Evolutionary conservation across 164 flowering plant species (phyloP).

Genomic region (Platanus orientalis): DNA sequence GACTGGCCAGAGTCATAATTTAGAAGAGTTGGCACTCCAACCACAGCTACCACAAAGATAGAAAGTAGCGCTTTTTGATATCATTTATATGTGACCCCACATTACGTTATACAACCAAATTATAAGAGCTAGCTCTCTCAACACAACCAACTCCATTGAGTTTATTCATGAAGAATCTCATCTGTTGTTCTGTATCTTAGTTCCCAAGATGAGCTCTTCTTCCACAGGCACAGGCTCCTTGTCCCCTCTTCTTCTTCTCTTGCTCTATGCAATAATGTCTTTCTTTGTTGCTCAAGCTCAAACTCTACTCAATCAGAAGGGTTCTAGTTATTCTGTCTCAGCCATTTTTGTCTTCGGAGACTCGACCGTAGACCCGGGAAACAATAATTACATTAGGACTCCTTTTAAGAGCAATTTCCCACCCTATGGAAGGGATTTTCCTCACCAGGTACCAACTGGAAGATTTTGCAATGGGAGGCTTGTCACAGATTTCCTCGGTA

Average conservation of each 20-base stretch:
- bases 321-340: constrained; percentile 18
- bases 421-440: constrained; percentile 61
- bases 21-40: too few relatives aligned
- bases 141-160: not conserved
- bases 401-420: constrained; percentile 40
- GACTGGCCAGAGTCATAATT: too few relatives aligned
- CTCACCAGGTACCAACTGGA: constrained; percentile 46
- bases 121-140: too few relatives aligned
- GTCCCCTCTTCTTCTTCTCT: not conserved
- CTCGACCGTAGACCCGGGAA: constrained; percentile 73
- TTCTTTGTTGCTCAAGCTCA: not conserved
- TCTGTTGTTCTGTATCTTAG: not conserved
- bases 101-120: too few relatives aligned
- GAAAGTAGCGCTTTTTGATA: too few relatives aligned
- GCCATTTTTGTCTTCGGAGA: constrained; percentile 67
- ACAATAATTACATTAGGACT: constrained; percentile 49
- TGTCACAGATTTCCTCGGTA: constrained; percentile 52
- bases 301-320: not conserved
- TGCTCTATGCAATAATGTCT: not conserved
- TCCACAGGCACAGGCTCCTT: too few relatives aligned
- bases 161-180: not conserved
- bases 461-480: constrained; percentile 59
- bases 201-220: not conserved
- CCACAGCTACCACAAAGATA: too few relatives aligned
- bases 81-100: too few relatives aligned